Percentiles rank a stretch among this genome's conserved stretches.
phyloP scores from a whole-genome alignment of 805 yeast species.

The Saturnispora gosingensis region DNA sequence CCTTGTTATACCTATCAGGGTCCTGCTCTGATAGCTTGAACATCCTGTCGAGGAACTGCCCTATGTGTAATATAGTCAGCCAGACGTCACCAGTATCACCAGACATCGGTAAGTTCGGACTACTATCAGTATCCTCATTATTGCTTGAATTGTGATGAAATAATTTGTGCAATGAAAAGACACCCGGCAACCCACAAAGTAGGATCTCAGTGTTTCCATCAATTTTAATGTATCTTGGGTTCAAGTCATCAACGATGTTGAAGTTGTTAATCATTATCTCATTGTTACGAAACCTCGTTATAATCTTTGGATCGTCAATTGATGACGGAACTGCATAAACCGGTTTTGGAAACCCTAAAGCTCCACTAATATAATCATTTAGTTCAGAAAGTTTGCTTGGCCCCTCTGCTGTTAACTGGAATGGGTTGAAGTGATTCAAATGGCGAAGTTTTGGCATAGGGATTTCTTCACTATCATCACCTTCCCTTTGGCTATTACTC shows the following conservation, averaged over 20 bases:
- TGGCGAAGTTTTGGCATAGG: constrained; percentile 4
- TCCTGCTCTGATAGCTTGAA: constrained; percentile 30
- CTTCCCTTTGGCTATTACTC: not conserved
- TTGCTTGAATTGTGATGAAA: constrained; percentile 54
- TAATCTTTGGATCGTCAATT: constrained; percentile 61
- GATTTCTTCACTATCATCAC: not conserved
- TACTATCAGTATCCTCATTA: constrained; percentile 19
- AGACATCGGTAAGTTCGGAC: constrained; percentile 38
- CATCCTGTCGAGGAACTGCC: constrained; percentile 47
- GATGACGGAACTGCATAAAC: constrained; percentile 74
- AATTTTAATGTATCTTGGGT: constrained; percentile 30
- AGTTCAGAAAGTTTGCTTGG: constrained; percentile 58
- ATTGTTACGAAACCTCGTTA: constrained; percentile 52
- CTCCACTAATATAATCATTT: constrained; percentile 37
- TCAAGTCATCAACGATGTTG: constrained; percentile 50
- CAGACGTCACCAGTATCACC: constrained; percentile 63
- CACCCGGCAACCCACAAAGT: constrained; percentile 66
- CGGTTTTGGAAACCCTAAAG: constrained; percentile 39
- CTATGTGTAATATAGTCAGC: constrained; percentile 64
- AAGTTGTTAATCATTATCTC: constrained; percentile 47
- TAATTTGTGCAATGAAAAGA: constrained; percentile 53
- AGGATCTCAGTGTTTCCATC: constrained; percentile 32
- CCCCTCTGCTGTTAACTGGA: constrained; percentile 49
- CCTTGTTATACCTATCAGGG: constrained; percentile 24
- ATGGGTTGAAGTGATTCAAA: constrained; percentile 45